phyloP scores from a whole-genome alignment of 2,329 filamentous ascomycete species.

The Penicillium sclerotiorum region DNA sequence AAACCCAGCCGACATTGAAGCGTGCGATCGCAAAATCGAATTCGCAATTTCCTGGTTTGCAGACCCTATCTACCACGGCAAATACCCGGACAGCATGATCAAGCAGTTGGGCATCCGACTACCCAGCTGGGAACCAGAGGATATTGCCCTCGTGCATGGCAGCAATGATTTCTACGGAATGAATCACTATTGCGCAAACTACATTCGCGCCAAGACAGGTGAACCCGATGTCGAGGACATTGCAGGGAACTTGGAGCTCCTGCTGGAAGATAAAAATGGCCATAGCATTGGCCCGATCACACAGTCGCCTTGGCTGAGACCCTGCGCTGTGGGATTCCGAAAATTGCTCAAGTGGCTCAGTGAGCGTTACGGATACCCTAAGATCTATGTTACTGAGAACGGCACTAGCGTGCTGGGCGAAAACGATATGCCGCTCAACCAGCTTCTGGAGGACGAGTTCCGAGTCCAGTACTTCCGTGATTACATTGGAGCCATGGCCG shows the following conservation, averaged over 20 bases:
- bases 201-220: conserved; percentile 71
- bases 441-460: conserved; percentile 81
- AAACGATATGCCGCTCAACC: conserved; percentile 69
- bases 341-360: conserved; percentile 76
- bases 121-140: conserved; percentile 72
- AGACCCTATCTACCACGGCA: conserved; percentile 81
- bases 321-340: conserved; percentile 74
- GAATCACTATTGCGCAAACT: conserved; percentile 93
- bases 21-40: conserved; percentile 78
- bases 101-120: conserved; percentile 78
- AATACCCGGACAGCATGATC: conserved; percentile 82
- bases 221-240: conserved; percentile 67
- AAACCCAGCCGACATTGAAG: conserved; percentile 74
- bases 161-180: conserved; percentile 93
- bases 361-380: conserved; percentile 72
- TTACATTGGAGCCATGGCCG: conserved; percentile 76
- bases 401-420: conserved; percentile 83
- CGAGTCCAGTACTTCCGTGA: conserved; percentile 75
- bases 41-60: conserved; percentile 88
- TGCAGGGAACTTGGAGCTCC: conserved; percentile 73
- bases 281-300: conserved; percentile 79
- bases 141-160: conserved; percentile 73
- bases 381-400: conserved; percentile 88
- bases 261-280: conserved; percentile 71
- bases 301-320: conserved; percentile 78